Conservation (phyloP, 23 red algal genomes). For the Gracilaria caudata region DNA sequence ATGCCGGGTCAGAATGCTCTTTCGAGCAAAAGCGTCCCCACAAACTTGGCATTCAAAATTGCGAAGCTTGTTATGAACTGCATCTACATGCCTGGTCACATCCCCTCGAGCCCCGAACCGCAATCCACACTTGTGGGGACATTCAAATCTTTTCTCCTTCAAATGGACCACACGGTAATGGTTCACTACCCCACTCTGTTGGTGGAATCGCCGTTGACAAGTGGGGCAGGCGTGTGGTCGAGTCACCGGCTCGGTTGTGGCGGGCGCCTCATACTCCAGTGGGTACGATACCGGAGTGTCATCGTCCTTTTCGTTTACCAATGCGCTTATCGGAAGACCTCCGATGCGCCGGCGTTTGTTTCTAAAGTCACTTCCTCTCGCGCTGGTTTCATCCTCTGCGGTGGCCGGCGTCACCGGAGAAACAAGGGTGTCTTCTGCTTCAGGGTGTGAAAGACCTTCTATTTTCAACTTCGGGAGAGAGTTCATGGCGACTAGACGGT, state of each 20-base stretch:
- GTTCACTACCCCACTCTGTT: slow-evolving; percentile 13
- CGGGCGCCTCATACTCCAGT: not conserved
- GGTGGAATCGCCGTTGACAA: slow-evolving; percentile 3
- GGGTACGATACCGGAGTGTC: not conserved
- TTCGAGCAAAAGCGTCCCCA: not conserved
- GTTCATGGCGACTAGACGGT: not conserved
- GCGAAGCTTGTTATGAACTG: slow-evolving; percentile 9
- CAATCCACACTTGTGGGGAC: not conserved
- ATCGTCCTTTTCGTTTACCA: not conserved
- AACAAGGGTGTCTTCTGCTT: not conserved
- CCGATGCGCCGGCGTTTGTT: not conserved
- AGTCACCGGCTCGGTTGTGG: not conserved
- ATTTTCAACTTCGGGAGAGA: not conserved
- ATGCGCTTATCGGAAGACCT: not conserved
- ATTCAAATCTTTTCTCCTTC: slow-evolving; percentile 12
- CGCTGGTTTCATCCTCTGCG: not conserved
- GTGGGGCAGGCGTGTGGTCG: not conserved
- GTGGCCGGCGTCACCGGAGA: not conserved
- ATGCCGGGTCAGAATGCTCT: slow-evolving; percentile 16
- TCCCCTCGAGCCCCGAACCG: slow-evolving; percentile 36
- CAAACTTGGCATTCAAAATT: slow-evolving; percentile 17
- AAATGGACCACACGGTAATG: slow-evolving; percentile 16
- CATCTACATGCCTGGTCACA: slow-evolving; percentile 31
- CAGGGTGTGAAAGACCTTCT: not conserved
- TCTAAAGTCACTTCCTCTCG: not conserved